Evolutionary conservation across 75 land plant genomes (phyloP), one percentile per base, ranked within the genome.

Genomic region (Sequoia sempervirens): DNA sequence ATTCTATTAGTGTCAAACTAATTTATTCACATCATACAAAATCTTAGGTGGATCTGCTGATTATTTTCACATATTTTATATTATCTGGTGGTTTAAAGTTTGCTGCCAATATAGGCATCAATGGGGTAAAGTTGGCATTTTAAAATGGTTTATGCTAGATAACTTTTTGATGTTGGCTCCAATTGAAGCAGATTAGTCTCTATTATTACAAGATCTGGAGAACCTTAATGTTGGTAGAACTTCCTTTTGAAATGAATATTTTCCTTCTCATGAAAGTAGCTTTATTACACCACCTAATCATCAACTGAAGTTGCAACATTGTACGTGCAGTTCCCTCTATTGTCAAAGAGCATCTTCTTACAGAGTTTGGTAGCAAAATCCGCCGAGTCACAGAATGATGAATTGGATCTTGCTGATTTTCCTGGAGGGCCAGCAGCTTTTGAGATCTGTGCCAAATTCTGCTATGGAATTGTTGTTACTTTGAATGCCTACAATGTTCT

Each of bases 381-480:
- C 2, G 82, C 28, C 76, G 89, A 84, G 38, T 87, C 81, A 54
- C 82, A 78, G 50, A 83, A 23, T 43, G 90, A 89, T 84, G 98
- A 94, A 83, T 86, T 95, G 45, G 81, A 85, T 79, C 72, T 95
- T 26, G 85, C 86, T 28, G 91, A 90, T 82, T 86, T 95, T 72
- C 96, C 96, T 26, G 96, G 96, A 13, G 96, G 96, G 37, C 79
- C 92, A 36, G 87, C 85, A 58, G 73, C 91, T 32, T 95, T 95
- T 75, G 91, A 93, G 81, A 82, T 90, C 5, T 85, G 94, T 85
- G 88, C 95, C 37, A 95, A 91, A 72, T 95, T 93, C 83, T 95
- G 96, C 87, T 95, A 95, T 83, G 95, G 96, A 46, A 90, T 95
- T 68, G 86, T 83, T 37, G 84, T 93, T 28, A 91, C 86, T 52